A percentile compares a stretch with the other conserved stretches of the same genome.
These are phyloP conservation scores for Collybia sordida DNA, from an alignment of 768 basidiomycete genomes.

Conservation along the genomic window DNA sequence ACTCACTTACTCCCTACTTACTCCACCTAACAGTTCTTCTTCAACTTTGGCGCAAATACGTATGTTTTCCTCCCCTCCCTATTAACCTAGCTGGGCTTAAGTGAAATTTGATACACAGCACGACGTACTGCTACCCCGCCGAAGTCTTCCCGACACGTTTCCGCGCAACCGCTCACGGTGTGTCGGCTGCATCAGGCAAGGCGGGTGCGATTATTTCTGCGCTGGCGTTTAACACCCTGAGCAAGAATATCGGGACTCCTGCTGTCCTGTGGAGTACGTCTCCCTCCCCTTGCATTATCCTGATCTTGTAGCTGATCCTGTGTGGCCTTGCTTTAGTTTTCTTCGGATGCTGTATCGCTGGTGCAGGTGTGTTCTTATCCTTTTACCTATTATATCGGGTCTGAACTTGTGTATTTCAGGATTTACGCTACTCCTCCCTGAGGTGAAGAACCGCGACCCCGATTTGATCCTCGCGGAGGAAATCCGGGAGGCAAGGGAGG, in stretches of 20 bases:
- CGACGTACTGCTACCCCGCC: slow-evolving; percentile 32
- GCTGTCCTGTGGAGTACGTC: slow-evolving; percentile 70
- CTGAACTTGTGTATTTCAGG: slow-evolving; percentile 8
- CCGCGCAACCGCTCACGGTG: slow-evolving; percentile 71
- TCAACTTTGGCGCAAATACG: slow-evolving; percentile 80
- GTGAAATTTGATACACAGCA: slow-evolving; percentile 60
- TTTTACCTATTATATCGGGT: not conserved
- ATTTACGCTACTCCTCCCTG: slow-evolving; percentile 36
- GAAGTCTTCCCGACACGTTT: slow-evolving; percentile 73
- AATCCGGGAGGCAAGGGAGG: slow-evolving; percentile 15
- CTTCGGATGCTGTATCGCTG: slow-evolving; percentile 23
- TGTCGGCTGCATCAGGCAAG: slow-evolving; percentile 75
- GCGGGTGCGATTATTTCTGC: slow-evolving; percentile 76
- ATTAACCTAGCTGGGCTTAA: not conserved
- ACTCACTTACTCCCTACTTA: not conserved
- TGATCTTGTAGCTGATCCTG: too few relatives aligned
- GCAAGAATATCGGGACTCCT: slow-evolving; percentile 60
- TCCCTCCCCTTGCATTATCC: slow-evolving; percentile 3
- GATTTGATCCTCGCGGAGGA: slow-evolving; percentile 35
- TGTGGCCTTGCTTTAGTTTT: not conserved
- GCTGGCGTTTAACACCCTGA: slow-evolving; percentile 68
- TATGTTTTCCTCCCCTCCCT: slow-evolving; percentile 25
- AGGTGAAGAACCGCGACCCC: slow-evolving; percentile 39
- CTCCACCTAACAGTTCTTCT: slow-evolving; percentile 60
- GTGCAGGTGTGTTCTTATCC: slow-evolving; percentile 32